These are phyloP conservation scores for Chenopodium suecicum DNA, from an alignment of 148 eudicot species.

Conservation along the genomic window DNA sequence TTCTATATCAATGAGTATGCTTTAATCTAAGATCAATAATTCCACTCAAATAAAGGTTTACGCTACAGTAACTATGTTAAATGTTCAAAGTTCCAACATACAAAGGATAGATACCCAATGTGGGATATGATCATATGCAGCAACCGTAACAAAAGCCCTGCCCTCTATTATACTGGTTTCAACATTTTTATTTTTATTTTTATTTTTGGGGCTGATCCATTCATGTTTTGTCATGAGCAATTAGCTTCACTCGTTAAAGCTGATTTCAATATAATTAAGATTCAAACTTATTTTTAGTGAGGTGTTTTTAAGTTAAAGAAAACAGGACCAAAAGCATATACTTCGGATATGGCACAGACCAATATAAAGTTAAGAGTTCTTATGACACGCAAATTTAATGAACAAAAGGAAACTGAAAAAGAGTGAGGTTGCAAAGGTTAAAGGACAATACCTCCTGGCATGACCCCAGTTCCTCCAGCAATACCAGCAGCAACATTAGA, in stretches of 20 bases:
- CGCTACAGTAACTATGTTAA: not conserved
- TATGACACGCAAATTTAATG: not conserved
- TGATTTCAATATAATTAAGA: not conserved
- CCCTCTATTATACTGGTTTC: not conserved
- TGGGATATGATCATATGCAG: not conserved
- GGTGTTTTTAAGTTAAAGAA: not conserved
- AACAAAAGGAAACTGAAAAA: not conserved
- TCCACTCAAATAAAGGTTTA: not conserved
- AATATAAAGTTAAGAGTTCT: not conserved
- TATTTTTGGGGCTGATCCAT: not conserved
- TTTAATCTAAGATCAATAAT: not conserved
- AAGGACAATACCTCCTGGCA: conserved; percentile 68
- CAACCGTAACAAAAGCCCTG: not conserved
- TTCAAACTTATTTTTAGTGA: not conserved
- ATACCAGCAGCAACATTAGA: conserved; percentile 89
- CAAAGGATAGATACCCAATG: not conserved
- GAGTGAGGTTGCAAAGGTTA: not conserved
- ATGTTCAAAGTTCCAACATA: not conserved
- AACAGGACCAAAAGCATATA: not conserved
- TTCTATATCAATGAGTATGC: not conserved
- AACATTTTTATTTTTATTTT: too few relatives aligned
- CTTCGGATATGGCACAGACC: not conserved
- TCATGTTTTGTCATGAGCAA: not conserved
- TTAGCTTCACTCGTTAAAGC: not conserved
- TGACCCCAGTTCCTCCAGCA: conserved; percentile 83